Conservation (phyloP, 345 rosid genomes). For the Populus pruinosa region DNA sequence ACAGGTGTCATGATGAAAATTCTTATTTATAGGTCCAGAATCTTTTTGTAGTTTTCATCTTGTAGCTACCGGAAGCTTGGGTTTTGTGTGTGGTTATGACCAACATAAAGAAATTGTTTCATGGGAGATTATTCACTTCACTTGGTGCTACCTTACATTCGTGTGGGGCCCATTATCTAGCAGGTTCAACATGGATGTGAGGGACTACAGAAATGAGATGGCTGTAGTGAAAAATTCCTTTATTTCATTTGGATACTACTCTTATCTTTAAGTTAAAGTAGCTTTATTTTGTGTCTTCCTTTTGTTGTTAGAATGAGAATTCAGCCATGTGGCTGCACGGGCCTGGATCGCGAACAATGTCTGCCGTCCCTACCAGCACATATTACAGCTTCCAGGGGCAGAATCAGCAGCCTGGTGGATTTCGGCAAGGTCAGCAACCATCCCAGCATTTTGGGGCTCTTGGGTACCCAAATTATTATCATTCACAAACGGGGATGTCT, state of each 20-base stretch:
- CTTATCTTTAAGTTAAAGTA: not conserved
- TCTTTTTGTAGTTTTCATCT: not conserved
- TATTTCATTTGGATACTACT: not conserved
- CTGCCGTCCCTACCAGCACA: conserved; percentile 65
- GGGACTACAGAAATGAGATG: not conserved
- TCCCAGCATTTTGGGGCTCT: conserved; percentile 79
- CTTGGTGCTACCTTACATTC: not conserved
- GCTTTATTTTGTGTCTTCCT: not conserved
- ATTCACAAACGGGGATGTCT: conserved; percentile 69
- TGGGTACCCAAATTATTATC: conserved; percentile 86
- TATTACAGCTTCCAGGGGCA: conserved; percentile 91
- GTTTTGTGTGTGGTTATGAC: not conserved
- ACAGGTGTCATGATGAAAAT: not conserved
- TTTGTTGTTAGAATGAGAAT: conserved; percentile 63
- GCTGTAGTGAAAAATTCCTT: not conserved
- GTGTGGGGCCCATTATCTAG: not conserved
- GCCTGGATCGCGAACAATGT: conserved; percentile 70
- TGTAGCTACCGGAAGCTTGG: not conserved
- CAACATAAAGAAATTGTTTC: not conserved
- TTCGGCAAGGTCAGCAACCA: conserved; percentile 83
- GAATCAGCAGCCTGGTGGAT: conserved; percentile 71
- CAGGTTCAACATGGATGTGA: not conserved
- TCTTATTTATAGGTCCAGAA: not conserved
- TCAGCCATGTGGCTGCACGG: conserved; percentile 87
- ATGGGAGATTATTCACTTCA: not conserved